Base-by-base conservation (phyloP, 2,329 filamentous ascomycete genomes). In the Thelonectria olida region DNA sequence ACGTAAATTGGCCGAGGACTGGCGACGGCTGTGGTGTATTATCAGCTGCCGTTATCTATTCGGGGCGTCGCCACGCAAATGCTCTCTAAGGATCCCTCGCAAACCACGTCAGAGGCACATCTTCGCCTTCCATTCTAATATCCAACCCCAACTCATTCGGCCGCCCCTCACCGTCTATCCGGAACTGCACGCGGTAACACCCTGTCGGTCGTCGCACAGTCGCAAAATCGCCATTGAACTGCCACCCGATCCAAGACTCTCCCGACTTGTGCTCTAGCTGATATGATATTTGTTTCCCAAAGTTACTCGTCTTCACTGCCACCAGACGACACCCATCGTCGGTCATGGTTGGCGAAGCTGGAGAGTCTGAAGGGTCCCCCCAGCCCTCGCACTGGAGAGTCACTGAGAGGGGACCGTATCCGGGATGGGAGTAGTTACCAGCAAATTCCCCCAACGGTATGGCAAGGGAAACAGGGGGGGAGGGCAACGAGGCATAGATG, bases 371-470 rank as follows among this genome's bases (percentile, higher is more conserved):
- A 1, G 63, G 47, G 10, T 36, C 51, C 3, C 58, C 13, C 62
- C 59, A 68, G 7, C 54, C 25, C 9, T 59, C 41, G 20, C 70
- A 72, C 8, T 58, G 27, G 4, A 64, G 28, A 5, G 58, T 58
- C 5, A 71, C 51, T 8, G 57, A 50, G 23, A 71, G 34, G 13
- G 58, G 60, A 1, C 69, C 68, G 19, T 71, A 72, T 13, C 69
- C 66, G 1, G 55, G 49, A 68, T 80, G 75, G 59, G 75, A 74
- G 67, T 79, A 80, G 52, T 78, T 74, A 53, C 78, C 78, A 9
- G 77, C 73, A 51, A 80, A 79, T 50, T 78, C 75, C 56, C 78
- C 74, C 70, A 80, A 75, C 66, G 79, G 77, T n/a, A 77, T 69
- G 2, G 74, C 71, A 4, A 76, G 73, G 5, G 73, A 64, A 3